These are phyloP conservation scores for Talaromyces pinophilus DNA, from an alignment of 2,329 filamentous ascomycete species.

Conservation along the genomic window DNA sequence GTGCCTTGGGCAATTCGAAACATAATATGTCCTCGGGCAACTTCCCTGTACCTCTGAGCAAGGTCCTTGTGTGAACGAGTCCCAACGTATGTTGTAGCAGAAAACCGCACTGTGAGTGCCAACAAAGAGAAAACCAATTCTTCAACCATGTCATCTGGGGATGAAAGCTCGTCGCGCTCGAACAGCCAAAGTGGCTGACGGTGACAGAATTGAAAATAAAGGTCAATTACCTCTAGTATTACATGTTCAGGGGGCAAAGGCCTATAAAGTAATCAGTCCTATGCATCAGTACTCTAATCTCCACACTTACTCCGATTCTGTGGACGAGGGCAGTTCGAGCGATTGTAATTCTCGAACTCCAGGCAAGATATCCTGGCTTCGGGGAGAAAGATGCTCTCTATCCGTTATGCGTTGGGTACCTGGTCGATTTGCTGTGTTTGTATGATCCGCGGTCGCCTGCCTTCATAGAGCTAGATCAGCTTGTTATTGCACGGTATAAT, in stretches of 20 bases:
- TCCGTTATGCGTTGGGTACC: neutral
- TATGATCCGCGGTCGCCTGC: neutral
- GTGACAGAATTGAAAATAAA: constrained; percentile 30
- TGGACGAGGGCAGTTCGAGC: neutral
- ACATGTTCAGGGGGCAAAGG: constrained; percentile 20
- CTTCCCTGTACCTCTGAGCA: constrained; percentile 24
- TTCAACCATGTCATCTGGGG: constrained; percentile 21
- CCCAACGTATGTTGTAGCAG: constrained; percentile 23
- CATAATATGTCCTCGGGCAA: constrained; percentile 28
- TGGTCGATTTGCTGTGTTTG: neutral
- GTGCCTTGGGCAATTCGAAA: constrained; percentile 26
- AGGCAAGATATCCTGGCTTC: neutral
- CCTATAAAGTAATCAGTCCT: neutral
- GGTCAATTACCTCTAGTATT: constrained; percentile 20
- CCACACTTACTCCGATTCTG: neutral
- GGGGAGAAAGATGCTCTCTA: neutral
- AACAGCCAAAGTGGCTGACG: constrained; percentile 31
- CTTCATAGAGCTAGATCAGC: neutral
- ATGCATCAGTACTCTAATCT: no score
- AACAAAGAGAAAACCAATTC: constrained; percentile 27
- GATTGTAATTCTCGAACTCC: neutral
- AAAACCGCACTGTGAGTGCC: constrained; percentile 27
- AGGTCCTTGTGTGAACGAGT: constrained; percentile 20
- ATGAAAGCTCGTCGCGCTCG: constrained; percentile 26
- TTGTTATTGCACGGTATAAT: neutral